Evolutionary conservation across 805 yeast species (phyloP).

Genomic region (Schizosaccharomyces osmophilus): DNA sequence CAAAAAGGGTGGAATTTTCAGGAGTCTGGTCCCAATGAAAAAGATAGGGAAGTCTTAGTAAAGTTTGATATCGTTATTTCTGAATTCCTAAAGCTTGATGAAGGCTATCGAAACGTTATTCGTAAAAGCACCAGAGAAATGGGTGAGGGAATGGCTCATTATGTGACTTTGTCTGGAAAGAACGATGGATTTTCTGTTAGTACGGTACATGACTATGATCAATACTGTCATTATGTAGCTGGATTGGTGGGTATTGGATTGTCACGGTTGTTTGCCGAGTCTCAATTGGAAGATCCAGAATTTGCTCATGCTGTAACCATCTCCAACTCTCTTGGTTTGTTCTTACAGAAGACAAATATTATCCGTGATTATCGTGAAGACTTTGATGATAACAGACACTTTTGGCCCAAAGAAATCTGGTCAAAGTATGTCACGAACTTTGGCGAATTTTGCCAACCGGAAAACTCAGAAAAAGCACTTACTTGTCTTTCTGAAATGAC

Average conservation of each 20-base stretch:
- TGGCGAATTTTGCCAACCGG: conserved; percentile 30
- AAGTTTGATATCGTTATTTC: conserved; percentile 45
- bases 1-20: conserved; percentile 52
- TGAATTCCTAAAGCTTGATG: conserved; percentile 50
- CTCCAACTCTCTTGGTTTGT: conserved; percentile 68
- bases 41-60: conserved; percentile 58
- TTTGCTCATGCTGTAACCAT: conserved; percentile 10
- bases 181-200: conserved; percentile 58
- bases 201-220: conserved; percentile 60
- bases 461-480: conserved; percentile 30
- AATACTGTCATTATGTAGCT: conserved; percentile 91
- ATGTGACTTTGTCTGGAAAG: conserved; percentile 33
- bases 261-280: conserved; percentile 56
- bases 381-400: conserved; percentile 68
- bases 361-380: conserved; percentile 90
- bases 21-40: conserved; percentile 28
- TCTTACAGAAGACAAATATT: conserved; percentile 85
- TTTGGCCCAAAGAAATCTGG: conserved; percentile 95
- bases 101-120: conserved; percentile 55
- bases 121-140: conserved; percentile 54
- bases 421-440: conserved; percentile 41
- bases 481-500: conserved; percentile 63
- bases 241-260: conserved; percentile 94
- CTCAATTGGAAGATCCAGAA: conserved; percentile 37
- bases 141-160: conserved; percentile 98